Evolutionary conservation across 73 alveolate genomes (phyloP).

Genomic region (Tetrahymena elliotti): DNA sequence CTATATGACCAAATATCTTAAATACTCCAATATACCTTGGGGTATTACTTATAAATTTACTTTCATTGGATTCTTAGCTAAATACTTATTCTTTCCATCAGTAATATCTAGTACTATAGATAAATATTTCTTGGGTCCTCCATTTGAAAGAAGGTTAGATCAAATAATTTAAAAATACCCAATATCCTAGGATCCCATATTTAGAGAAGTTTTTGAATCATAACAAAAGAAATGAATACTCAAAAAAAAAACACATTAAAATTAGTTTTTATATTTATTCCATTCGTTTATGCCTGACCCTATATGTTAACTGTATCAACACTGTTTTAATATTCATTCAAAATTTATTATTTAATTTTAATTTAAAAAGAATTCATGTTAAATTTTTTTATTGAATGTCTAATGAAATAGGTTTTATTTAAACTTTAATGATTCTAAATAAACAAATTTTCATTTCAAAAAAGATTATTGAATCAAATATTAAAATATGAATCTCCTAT

Average conservation of each 20-base stretch:
- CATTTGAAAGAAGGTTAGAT: neutral
- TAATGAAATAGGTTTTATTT: too few relatives aligned
- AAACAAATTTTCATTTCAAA: too few relatives aligned
- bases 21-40: neutral
- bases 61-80: neutral
- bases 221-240: neutral
- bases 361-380: too few relatives aligned
- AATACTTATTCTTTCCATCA: neutral
- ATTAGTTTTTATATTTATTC: too few relatives aligned
- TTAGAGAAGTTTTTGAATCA: neutral
- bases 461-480: too few relatives aligned
- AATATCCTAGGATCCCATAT: neutral
- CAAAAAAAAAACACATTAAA: too few relatives aligned
- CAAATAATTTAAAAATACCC: neutral
- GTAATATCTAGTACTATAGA: neutral
- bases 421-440: too few relatives aligned
- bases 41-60: neutral
- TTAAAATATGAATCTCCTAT: too few relatives aligned
- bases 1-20: neutral
- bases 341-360: too few relatives aligned
- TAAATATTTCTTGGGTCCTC: neutral
- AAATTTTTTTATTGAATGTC: too few relatives aligned
- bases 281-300: neutral
- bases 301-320: too few relatives aligned
- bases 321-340: too few relatives aligned